These are phyloP conservation scores for Dittrichia graveolens DNA, from an alignment of 129 eudicot species.

Conservation along the genomic window DNA sequence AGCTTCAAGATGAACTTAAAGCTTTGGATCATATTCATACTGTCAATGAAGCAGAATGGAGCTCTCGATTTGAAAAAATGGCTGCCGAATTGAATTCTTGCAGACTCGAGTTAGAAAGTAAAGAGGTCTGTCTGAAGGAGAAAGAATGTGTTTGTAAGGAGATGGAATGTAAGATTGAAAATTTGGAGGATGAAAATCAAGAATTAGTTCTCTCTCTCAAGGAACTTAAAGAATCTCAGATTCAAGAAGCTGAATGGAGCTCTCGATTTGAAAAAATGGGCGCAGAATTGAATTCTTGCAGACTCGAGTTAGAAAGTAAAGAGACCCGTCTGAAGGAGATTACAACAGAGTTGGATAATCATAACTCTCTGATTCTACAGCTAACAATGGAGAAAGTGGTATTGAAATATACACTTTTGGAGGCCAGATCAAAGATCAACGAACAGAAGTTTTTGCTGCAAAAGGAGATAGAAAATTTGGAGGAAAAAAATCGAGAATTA, in stretches of 20 bases:
- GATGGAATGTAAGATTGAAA: conserved; percentile 50
- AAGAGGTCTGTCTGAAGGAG: neutral
- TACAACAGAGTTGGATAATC: conserved; percentile 45
- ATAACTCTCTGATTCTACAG: conserved; percentile 39
- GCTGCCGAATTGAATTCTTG: conserved; percentile 38
- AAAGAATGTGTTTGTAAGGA: conserved; percentile 62
- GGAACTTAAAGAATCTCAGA: conserved; percentile 64
- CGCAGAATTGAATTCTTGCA: conserved; percentile 39
- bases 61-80: conserved; percentile 39
- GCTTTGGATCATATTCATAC: conserved; percentile 55
- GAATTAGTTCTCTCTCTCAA: conserved; percentile 54
- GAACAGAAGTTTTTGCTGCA: conserved; percentile 56
- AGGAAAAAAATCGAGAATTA: conserved; percentile 68
- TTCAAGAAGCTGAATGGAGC: conserved; percentile 67
- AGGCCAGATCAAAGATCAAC: conserved; percentile 38
- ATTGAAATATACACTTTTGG: conserved; percentile 54
- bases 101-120: conserved; percentile 20
- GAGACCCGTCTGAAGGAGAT: conserved; percentile 27
- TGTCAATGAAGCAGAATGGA: conserved; percentile 67
- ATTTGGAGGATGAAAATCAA: conserved; percentile 65
- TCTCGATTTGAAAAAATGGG: conserved; percentile 41
- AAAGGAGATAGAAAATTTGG: conserved; percentile 45
- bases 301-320: conserved; percentile 11
- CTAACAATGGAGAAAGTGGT: conserved; percentile 54
- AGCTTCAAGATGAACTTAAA: conserved; percentile 67